Conservation (phyloP, 2,329 filamentous ascomycete species). For the Scytalidium sp. region DNA sequence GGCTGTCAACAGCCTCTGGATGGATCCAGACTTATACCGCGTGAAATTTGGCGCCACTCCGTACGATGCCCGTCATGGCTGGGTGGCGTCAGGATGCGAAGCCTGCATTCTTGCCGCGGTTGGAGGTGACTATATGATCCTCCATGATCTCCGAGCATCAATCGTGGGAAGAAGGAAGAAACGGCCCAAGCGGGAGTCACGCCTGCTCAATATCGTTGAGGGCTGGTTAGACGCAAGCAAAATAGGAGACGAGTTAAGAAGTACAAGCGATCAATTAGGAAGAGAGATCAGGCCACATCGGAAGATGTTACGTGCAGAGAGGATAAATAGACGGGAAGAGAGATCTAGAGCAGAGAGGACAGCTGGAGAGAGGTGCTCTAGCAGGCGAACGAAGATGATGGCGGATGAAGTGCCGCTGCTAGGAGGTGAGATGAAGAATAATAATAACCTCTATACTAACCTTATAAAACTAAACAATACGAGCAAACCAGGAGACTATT, state of each 20-base stretch:
- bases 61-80: conserved; percentile 24
- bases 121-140: conserved; percentile 37
- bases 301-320: conserved; percentile 12
- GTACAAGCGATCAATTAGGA: conserved; percentile 8
- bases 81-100: conserved; percentile 41
- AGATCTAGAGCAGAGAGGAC: no score
- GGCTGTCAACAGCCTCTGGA: conserved; percentile 28
- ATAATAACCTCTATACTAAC: conserved; percentile 12
- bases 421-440: conserved; percentile 1
- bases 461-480: background rate
- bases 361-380: no score
- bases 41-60: conserved; percentile 28
- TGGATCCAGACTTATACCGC: conserved; percentile 32
- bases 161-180: conserved; percentile 35
- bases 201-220: conserved; percentile 15
- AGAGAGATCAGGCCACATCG: conserved; percentile 9
- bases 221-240: conserved; percentile 14
- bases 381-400: background rate
- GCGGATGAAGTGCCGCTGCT: background rate
- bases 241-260: conserved; percentile 1
- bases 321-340: conserved; percentile 7
- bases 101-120: conserved; percentile 51
- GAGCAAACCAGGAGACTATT: no score
- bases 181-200: background rate
- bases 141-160: conserved; percentile 44